Evolutionary conservation across 2,329 filamentous ascomycete species (phyloP).

Genomic region (Diaporthe sp.): DNA sequence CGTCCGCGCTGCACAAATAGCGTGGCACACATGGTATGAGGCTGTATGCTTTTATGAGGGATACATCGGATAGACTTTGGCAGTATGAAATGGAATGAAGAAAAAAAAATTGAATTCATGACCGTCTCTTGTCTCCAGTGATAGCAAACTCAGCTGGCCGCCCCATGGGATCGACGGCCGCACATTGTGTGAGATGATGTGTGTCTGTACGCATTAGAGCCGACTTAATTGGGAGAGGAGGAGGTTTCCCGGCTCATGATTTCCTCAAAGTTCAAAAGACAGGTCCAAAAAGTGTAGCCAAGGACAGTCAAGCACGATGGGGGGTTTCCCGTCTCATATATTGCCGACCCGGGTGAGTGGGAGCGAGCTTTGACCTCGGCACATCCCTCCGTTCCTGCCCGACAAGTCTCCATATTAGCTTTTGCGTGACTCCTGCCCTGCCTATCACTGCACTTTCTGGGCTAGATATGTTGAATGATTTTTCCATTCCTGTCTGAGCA

Average conservation of each 20-base stretch:
- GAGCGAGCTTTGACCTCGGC: conserved; percentile 31
- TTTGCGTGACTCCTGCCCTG: conserved; percentile 23
- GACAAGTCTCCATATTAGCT: conserved; percentile 29
- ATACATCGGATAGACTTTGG: conserved; percentile 35
- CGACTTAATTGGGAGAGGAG: no score
- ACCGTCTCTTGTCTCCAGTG: neutral
- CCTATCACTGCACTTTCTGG: neutral
- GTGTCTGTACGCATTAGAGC: neutral
- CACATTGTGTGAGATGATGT: neutral
- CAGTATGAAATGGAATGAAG: conserved; percentile 32
- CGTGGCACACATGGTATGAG: conserved; percentile 13
- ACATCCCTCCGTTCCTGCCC: conserved; percentile 34
- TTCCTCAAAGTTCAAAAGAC: neutral
- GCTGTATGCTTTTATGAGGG: conserved; percentile 9
- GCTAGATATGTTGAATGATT: neutral
- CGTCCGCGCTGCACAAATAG: neutral
- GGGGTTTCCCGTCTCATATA: conserved; percentile 4
- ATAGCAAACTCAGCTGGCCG: neutral
- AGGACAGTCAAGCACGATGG: neutral
- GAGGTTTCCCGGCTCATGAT: neutral
- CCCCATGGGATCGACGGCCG: neutral
- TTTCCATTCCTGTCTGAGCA: neutral
- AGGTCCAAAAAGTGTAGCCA: neutral
- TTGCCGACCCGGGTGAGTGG: conserved; percentile 4
- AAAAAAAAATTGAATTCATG: conserved; percentile 23